Evolutionary conservation across 768 basidiomycete species (phyloP), one percentile per base, ranked within the genome.

Genomic region (Xanthoconium purpureum): DNA sequence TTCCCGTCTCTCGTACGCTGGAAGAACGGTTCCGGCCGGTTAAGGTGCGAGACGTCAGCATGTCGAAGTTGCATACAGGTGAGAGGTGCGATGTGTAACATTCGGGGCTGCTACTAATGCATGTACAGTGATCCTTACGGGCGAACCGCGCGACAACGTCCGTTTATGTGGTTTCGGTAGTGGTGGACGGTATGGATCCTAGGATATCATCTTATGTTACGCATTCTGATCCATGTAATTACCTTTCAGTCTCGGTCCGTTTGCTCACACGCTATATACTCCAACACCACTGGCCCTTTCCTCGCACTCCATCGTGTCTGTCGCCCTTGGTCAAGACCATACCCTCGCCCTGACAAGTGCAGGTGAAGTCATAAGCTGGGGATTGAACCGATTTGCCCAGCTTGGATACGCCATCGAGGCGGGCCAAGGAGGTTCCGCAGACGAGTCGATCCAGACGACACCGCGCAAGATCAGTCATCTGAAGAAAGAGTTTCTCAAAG

Each of bases 271-370:
- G 14, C 91, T 94, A 68, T 88, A 88, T 58, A 77, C 78, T 13
- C 78, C 94, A 32, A 80, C 80, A 40, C 83, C 86, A 1, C 70
- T 91, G 15, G 66, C 80, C 1, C 80, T 84, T 32, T 76, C 88
- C 43, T 73, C 81, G 1, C 76, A 84, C 38, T 74, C 75, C 0
- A 80, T 94, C 32, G 73, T 78, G 7, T 75, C 84, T 14, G 81
- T 98, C 28, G 92, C 94, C 0, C 77, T 94, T 8, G 95, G 92
- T 12, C 96, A 96, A 69, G 97, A 99, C 64, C 97, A 98, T 67
- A 95, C 95, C 0, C 82, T 98, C 30, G 89, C 84, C 1, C 75
- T 98, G 30, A 95, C 94, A 0, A 81, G 77, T 28, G 68, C 79
- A 0, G 94, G 96, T 5, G 91, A 94, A 65, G 83, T 98, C 4